Conservation (phyloP, 1,284 basidiomycete species). For the Pisolithus thermaeus region DNA sequence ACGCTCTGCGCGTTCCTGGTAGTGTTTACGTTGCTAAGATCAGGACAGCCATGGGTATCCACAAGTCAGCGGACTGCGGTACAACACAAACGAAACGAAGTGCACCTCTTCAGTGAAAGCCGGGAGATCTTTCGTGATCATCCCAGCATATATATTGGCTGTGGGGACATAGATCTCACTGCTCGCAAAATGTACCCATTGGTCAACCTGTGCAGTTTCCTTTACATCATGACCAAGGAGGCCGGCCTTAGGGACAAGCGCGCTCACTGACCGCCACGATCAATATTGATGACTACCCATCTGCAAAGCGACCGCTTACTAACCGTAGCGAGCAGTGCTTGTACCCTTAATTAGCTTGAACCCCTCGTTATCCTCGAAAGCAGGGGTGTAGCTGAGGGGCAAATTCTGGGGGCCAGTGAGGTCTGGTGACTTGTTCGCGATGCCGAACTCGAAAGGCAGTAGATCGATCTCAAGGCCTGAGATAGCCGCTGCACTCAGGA, state of each 20-base stretch:
- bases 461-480: constrained; percentile 13
- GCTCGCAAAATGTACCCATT: constrained; percentile 49
- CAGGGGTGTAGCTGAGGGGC: constrained; percentile 45
- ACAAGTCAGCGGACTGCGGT: background rate
- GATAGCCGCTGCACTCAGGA: constrained; percentile 19
- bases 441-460: constrained; percentile 8
- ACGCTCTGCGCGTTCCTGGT: constrained; percentile 17
- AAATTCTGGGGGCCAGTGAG: constrained; percentile 43
- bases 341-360: constrained; percentile 46
- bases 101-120: background rate
- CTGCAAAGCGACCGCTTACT: constrained; percentile 23
- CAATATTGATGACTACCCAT: background rate
- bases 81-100: background rate
- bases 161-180: constrained; percentile 33
- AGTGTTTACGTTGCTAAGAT: constrained; percentile 25
- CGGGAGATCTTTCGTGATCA: background rate
- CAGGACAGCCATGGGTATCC: background rate
- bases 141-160: background rate
- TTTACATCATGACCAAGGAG: constrained; percentile 41
- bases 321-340: constrained; percentile 55
- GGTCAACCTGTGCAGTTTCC: constrained; percentile 43
- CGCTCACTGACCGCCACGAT: constrained; percentile 34
- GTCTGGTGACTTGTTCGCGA: constrained; percentile 33
- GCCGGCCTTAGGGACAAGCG: constrained; percentile 42
- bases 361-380: constrained; percentile 48